phyloP scores from a whole-genome alignment of 345 rosid genomes.

The Camelina sativa region DNA sequence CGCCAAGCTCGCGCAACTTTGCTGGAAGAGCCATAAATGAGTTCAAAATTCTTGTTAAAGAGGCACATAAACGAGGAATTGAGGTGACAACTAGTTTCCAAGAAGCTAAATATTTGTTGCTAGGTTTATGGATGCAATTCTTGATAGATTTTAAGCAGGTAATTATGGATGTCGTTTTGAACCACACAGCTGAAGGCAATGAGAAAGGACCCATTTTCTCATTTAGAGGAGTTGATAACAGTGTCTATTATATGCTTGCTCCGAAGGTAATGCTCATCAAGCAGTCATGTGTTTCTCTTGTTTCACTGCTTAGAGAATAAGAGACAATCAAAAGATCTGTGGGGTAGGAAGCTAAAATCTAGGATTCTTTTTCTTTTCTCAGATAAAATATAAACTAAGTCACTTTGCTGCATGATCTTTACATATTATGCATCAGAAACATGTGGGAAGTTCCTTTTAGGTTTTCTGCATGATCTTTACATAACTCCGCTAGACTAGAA shows the following conservation, averaged over 20 bases:
- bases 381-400: background rate
- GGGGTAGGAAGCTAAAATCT: background rate
- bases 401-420: background rate
- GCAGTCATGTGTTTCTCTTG: constrained; percentile 11
- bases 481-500: background rate
- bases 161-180: constrained; percentile 93
- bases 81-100: constrained; percentile 62
- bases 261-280: constrained; percentile 70
- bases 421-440: constrained; percentile 22
- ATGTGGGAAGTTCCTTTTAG: constrained; percentile 8
- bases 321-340: constrained; percentile 17
- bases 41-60: constrained; percentile 81
- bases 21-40: constrained; percentile 82
- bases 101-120: constrained; percentile 14
- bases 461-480: constrained; percentile 17
- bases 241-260: constrained; percentile 95
- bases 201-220: constrained; percentile 86
- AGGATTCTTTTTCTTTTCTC: background rate
- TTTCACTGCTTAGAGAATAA: constrained; percentile 26
- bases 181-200: constrained; percentile 99
- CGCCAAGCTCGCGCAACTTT: constrained; percentile 58
- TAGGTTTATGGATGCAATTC: constrained; percentile 32
- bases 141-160: constrained; percentile 61
- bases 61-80: constrained; percentile 94
- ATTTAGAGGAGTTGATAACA: constrained; percentile 91